phyloP scores from a whole-genome alignment of 805 yeast species.

The Trichomonascus vanleenenianus region DNA sequence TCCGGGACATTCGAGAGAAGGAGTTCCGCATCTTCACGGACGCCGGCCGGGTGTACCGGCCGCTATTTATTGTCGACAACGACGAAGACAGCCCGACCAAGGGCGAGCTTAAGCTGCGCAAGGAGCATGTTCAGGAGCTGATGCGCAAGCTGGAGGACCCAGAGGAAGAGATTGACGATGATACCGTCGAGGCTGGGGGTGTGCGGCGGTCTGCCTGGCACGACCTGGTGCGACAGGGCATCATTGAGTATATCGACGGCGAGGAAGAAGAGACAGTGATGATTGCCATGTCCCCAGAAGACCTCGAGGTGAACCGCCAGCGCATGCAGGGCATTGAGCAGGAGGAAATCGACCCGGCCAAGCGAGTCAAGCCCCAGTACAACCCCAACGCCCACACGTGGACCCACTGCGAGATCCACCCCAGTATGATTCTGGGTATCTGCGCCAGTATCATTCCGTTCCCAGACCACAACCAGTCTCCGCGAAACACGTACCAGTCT shows the following conservation, averaged over 20 bases:
- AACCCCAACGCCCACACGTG: conserved; percentile 68
- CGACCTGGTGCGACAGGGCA: conserved; percentile 71
- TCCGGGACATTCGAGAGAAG: conserved; percentile 93
- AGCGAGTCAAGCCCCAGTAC: conserved; percentile 69
- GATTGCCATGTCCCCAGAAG: conserved; percentile 99
- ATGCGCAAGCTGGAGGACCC: conserved; percentile 39
- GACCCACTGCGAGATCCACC: conserved; percentile 98
- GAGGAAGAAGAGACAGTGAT: conserved; percentile 98
- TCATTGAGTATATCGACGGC: conserved; percentile 95
- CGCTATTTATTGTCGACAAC: conserved; percentile 87
- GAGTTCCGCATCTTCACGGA: conserved; percentile 95
- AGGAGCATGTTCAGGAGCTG: conserved; percentile 72
- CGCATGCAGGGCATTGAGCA: conserved; percentile 35
- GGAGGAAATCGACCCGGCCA: conserved; percentile 59
- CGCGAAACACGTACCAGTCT: conserved; percentile 88
- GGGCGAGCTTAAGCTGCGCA: conserved; percentile 76
- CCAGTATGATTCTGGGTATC: conserved; percentile 96
- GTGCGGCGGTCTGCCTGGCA: conserved; percentile 61
- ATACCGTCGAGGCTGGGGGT: conserved; percentile 29
- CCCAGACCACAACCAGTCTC: conserved; percentile 98
- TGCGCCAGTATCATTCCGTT: conserved; percentile 98
- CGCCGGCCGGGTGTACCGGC: conserved; percentile 98
- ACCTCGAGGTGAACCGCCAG: conserved; percentile 57
- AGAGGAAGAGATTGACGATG: conserved; percentile 39
- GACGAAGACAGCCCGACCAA: conserved; percentile 41